Base-by-base conservation (phyloP, 176 grass and related monocot species). In the Oryza glaberrima region DNA sequence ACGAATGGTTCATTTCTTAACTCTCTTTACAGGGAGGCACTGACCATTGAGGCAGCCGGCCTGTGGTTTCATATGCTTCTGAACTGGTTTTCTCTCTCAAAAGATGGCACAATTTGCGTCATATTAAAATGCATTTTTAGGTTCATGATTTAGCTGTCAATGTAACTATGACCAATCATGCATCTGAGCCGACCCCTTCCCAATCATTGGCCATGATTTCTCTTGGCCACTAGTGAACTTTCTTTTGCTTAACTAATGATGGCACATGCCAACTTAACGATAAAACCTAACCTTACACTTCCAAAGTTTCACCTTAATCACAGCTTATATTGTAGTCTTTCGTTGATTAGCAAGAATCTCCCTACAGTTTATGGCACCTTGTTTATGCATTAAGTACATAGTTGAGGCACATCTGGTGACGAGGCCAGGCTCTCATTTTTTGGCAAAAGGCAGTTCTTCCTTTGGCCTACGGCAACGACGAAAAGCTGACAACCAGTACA, bases 131-230 rank as follows among this genome's bases (percentile, higher is more conserved):
- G 40, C 22, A n/a, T 25, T 19, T 19, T 77, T 80, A 60, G 56
- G 81, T 64, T 73, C 15, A 56, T 61, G 15, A 44, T 79, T 34
- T 10, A 68, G 60, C 61, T 88, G 60, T 83, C 81, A 84, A 19
- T 49, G 63, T 49, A 73, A 13, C 9, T 28, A 16, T 22, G 11
- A 46, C 43, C 67, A 77, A 90, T 85, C 77, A 82, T 63, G 58
- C 58, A 63, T 90, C 47, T 5, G 11, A 72, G 79, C 88, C 28
- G 69, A 67, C 69, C 69, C 28, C 20, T 51, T 71, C 76, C 71
- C 81, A 84, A 91, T 91, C 85, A 87, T 91, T 81, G 64, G 77
- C 3, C 65, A 87, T 84, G 85, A 84, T 91, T 87, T 87, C 43
- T n/a, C 45, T 81, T 87, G 89, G 85, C 71, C 81, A 80, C 70